Conservation (phyloP, 139 green algal species). For the Yamagishiella unicocca region DNA sequence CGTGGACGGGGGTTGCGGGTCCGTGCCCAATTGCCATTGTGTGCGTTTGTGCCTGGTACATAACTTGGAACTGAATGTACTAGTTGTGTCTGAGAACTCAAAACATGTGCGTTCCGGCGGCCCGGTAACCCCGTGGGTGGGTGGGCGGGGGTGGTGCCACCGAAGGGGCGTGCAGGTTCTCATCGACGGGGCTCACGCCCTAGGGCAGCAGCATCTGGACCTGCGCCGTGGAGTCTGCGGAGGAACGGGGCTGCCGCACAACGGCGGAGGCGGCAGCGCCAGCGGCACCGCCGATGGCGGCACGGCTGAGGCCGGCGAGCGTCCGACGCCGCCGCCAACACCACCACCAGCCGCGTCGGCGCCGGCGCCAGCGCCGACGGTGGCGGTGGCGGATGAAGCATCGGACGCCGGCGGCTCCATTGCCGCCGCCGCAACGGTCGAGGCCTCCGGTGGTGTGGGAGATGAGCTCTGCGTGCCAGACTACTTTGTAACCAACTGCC, state of each 20-base stretch:
- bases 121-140: too few relatives aligned
- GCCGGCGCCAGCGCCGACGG: not conserved
- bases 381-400: too few relatives aligned
- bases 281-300: not conserved
- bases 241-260: not conserved
- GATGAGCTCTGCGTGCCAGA: slow-evolving; percentile 28
- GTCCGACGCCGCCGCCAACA: not conserved
- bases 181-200: slow-evolving; percentile 75
- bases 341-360: too few relatives aligned
- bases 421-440: not conserved
- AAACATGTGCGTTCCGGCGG: too few relatives aligned
- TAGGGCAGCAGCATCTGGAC: slow-evolving; percentile 67
- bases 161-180: slow-evolving; percentile 73
- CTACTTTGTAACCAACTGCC: slow-evolving; percentile 77
- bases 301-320: too few relatives aligned
- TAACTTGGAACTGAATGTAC: too few relatives aligned
- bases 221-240: slow-evolving; percentile 3
- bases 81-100: too few relatives aligned
- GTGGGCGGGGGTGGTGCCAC: too few relatives aligned
- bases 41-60: too few relatives aligned
- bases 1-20: too few relatives aligned
- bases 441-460: not conserved
- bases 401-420: not conserved
- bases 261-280: not conserved
- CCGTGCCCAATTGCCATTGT: too few relatives aligned